A percentile compares a stretch with the other conserved stretches of the same genome.
Evolutionary conservation across 208 protist genomes (phyloP).

Genomic region (Polymyxa betae): DNA sequence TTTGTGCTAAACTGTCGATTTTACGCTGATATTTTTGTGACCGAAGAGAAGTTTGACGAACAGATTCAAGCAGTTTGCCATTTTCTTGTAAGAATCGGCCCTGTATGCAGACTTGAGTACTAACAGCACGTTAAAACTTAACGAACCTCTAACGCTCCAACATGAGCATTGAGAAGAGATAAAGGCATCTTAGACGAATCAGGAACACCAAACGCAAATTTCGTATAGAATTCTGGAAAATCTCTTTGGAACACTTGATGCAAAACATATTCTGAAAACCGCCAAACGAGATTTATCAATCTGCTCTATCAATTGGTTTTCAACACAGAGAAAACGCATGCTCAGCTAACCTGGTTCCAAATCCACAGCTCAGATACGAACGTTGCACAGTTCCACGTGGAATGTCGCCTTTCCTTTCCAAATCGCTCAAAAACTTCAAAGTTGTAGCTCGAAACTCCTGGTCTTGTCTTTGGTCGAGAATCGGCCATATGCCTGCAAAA

Average conservation of each 20-base stretch:
- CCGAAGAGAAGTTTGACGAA: background rate
- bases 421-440: background rate
- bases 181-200: background rate
- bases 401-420: background rate
- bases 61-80: background rate
- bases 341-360: background rate
- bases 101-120: background rate
- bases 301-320: background rate
- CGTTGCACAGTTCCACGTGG: background rate
- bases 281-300: background rate
- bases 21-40: background rate
- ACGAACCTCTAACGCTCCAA: background rate
- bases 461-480: background rate
- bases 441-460: background rate
- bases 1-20: background rate
- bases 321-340: background rate
- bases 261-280: background rate
- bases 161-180: background rate
- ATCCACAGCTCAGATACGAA: background rate
- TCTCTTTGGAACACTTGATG: background rate
- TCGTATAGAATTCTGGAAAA: background rate
- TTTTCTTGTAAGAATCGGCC: background rate
- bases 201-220: background rate
- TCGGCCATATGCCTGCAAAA: background rate
- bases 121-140: background rate